A percentile compares a stretch with the other conserved stretches of the same genome.
Evolutionary conservation across 2,329 filamentous ascomycete species (phyloP).

Genomic region (Arthrobotrys megalospora): DNA sequence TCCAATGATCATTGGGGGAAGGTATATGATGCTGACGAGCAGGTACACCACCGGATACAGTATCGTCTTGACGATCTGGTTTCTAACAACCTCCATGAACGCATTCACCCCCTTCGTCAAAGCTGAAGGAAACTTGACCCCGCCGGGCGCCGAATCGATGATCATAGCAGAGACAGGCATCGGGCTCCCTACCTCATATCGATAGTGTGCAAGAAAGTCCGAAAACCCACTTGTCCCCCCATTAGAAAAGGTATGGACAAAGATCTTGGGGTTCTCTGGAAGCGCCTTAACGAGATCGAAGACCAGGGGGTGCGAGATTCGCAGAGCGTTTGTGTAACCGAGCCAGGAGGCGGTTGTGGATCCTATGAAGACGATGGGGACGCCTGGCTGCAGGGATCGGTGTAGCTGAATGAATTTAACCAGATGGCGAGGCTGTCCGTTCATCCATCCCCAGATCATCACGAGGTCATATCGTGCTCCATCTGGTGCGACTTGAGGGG

Average conservation of each 20-base stretch:
- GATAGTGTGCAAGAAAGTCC: constrained; percentile 43
- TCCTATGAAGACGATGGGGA: constrained; percentile 44
- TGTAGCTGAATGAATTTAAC: constrained; percentile 55
- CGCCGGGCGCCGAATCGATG: constrained; percentile 56
- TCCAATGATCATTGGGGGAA: constrained; percentile 37
- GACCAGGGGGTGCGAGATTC: constrained; percentile 25
- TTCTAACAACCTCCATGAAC: constrained; percentile 39
- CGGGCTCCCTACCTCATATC: constrained; percentile 31
- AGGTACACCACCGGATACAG: constrained; percentile 40
- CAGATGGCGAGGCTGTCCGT: constrained; percentile 48
- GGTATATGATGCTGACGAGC: constrained; percentile 8
- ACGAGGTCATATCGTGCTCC: constrained; percentile 40
- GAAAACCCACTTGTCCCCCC: constrained; percentile 38
- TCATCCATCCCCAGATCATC: constrained; percentile 58
- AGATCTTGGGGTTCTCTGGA: constrained; percentile 48
- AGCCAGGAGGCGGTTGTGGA: constrained; percentile 48
- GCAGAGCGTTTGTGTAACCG: constrained; percentile 28
- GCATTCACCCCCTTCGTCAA: constrained; percentile 46
- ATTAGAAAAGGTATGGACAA: constrained; percentile 52
- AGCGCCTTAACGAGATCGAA: constrained; percentile 47
- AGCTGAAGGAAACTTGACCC: constrained; percentile 44
- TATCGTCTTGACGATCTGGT: constrained; percentile 28
- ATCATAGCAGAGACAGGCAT: constrained; percentile 36
- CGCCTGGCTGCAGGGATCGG: constrained; percentile 45
- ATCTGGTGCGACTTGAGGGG: constrained; percentile 11